These are phyloP conservation scores for Plectosphaerella cucumerina DNA, from an alignment of 2,329 filamentous ascomycete genomes.

Conservation along the genomic window DNA sequence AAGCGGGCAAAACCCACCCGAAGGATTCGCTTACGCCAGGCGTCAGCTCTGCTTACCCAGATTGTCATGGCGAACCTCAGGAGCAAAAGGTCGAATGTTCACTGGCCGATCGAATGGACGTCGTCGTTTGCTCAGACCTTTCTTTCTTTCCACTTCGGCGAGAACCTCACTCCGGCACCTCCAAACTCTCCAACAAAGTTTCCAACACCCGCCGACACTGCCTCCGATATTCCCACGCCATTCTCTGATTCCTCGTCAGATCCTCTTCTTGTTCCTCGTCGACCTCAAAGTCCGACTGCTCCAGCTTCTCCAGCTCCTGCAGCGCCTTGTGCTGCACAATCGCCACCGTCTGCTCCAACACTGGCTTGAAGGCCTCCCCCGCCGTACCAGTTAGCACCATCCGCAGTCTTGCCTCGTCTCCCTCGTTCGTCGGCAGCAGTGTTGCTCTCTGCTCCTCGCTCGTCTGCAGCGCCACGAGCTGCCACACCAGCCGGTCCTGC, in stretches of 20 bases:
- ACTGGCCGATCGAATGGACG: too few relatives aligned
- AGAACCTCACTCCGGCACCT: constrained; percentile 7
- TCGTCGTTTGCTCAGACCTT: too few relatives aligned
- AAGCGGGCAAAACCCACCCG: neutral
- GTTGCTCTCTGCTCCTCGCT: constrained; percentile 23
- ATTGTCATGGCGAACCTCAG: too few relatives aligned
- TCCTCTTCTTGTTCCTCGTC: constrained; percentile 31
- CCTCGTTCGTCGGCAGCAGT: constrained; percentile 17
- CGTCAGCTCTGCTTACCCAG: too few relatives aligned
- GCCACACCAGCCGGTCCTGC: constrained; percentile 49
- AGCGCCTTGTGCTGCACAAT: constrained; percentile 40
- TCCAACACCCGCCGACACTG: constrained; percentile 45
- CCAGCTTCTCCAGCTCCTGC: constrained; percentile 38
- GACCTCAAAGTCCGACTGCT: constrained; percentile 40
- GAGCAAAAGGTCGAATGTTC: too few relatives aligned
- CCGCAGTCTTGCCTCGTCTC: constrained; percentile 8
- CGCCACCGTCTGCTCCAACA: constrained; percentile 29
- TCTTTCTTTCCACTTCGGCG: too few relatives aligned
- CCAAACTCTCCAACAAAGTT: constrained; percentile 36
- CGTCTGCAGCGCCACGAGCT: constrained; percentile 37
- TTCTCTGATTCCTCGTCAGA: constrained; percentile 38
- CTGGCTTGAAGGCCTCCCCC: constrained; percentile 10
- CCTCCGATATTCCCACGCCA: constrained; percentile 44
- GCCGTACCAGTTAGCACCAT: constrained; percentile 4
- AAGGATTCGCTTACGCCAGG: too few relatives aligned